Evolutionary conservation across 176 grass and related monocot genomes (phyloP).

Genomic region (Paspalum notatum): DNA sequence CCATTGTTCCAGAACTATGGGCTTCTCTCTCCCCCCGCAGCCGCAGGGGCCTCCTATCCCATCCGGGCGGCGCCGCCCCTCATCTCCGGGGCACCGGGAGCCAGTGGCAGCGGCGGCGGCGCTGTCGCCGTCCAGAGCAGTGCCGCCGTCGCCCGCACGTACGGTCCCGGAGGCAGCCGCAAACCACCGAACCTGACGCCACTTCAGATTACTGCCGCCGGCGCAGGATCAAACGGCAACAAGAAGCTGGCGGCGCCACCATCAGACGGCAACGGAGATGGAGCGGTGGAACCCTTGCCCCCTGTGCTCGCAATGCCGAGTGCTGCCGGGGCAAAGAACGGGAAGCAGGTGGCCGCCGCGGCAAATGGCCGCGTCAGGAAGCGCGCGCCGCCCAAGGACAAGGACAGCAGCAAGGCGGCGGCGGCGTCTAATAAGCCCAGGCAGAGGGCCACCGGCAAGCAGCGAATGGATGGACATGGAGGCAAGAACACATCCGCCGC

Average conservation of each 20-base stretch:
- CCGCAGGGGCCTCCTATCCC: neutral
- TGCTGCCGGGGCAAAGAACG: neutral
- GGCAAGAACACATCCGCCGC: neutral
- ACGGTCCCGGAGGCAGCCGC: neutral
- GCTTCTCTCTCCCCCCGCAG: constrained; percentile 4
- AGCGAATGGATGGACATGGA: neutral
- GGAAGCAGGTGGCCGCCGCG: constrained; percentile 9
- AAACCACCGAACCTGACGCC: constrained; percentile 1
- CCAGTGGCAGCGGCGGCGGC: neutral
- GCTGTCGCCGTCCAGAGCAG: neutral
- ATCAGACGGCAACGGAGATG: neutral
- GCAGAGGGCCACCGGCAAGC: constrained; percentile 1
- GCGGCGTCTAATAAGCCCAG: constrained; percentile 26
- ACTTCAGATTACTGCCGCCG: constrained; percentile 22
- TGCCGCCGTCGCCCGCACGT: neutral
- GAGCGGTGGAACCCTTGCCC: constrained; percentile 7
- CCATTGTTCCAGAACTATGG: constrained; percentile 36
- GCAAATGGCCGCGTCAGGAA: constrained; percentile 31
- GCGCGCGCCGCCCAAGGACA: constrained; percentile 35
- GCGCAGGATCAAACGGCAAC: neutral
- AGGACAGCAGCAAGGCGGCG: neutral
- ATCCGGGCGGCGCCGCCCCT: constrained; percentile 9
- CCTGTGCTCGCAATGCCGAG: constrained; percentile 53
- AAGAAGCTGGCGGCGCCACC: neutral
- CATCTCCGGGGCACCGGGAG: neutral